These are phyloP conservation scores for Juglanconis juglandina DNA, from an alignment of 2,329 filamentous ascomycete species.

Conservation along the genomic window DNA sequence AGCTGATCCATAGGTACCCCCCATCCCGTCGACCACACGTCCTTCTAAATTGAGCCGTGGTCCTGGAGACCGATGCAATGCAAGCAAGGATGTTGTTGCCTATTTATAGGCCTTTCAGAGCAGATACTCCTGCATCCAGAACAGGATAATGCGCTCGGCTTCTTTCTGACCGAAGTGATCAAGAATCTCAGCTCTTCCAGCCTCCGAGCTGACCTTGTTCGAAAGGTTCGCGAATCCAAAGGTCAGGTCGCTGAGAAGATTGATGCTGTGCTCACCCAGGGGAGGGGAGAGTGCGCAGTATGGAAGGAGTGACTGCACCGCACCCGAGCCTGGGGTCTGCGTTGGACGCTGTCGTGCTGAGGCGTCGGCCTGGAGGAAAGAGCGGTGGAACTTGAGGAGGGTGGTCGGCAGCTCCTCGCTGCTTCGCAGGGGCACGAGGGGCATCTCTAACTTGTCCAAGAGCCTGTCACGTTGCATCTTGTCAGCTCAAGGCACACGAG, in stretches of 20 bases:
- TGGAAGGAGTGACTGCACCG: constrained; percentile 29
- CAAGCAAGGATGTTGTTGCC: background rate
- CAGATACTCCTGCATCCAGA: constrained; percentile 18
- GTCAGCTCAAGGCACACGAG: background rate
- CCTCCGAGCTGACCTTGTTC: constrained; percentile 21
- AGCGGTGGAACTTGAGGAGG: constrained; percentile 34
- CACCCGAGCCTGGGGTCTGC: background rate
- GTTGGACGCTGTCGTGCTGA: background rate
- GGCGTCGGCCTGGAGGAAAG: constrained; percentile 32
- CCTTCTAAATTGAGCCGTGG: background rate
- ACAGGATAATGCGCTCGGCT: constrained; percentile 21
- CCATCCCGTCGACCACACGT: background rate
- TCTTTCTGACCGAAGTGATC: constrained; percentile 27
- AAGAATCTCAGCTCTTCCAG: constrained; percentile 23
- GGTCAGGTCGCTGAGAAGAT: constrained; percentile 32
- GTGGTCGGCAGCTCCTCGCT: constrained; percentile 32
- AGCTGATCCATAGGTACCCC: background rate
- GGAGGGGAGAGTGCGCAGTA: constrained; percentile 28
- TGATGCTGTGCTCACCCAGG: constrained; percentile 27
- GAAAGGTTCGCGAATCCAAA: constrained; percentile 29
- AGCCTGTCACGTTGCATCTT: constrained; percentile 26
- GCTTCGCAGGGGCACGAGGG: constrained; percentile 41
- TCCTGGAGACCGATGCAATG: background rate
- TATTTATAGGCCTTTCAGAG: background rate
- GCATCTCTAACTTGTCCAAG: constrained; percentile 30